phyloP scores from a whole-genome alignment of 2,329 filamentous ascomycete genomes.

The Fusarium sarcochroum region DNA sequence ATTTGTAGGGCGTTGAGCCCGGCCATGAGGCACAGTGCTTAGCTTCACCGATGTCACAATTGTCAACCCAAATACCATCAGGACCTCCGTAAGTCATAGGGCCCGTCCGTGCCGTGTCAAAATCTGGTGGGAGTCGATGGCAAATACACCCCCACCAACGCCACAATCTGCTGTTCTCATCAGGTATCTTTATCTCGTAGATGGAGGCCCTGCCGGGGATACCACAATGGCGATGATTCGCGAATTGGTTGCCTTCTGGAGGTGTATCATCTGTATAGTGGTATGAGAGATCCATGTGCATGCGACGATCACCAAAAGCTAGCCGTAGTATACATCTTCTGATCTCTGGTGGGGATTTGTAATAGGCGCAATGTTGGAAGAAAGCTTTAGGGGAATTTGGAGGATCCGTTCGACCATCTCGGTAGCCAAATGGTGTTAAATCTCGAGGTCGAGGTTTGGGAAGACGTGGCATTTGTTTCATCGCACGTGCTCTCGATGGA shows the following conservation, averaged over 20 bases:
- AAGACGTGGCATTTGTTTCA: not conserved
- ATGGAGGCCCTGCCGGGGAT: not conserved
- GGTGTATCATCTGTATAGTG: not conserved
- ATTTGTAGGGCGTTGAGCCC: not conserved
- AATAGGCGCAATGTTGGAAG: not conserved
- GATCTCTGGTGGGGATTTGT: not conserved
- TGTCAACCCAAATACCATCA: not conserved
- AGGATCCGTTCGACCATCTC: not conserved
- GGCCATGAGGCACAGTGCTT: not conserved
- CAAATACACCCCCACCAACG: not conserved
- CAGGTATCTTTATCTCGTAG: too few relatives aligned
- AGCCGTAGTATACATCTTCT: not conserved
- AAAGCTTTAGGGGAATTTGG: too few relatives aligned
- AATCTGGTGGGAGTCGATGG: not conserved
- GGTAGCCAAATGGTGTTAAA: not conserved
- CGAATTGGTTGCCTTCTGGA: fast-evolving
- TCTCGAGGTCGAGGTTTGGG: not conserved
- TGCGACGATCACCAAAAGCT: not conserved
- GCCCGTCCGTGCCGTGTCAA: not conserved
- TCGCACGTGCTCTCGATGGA: not conserved
- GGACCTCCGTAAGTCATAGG: not conserved
- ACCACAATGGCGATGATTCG: not conserved
- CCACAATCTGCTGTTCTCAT: not conserved
- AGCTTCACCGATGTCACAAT: not conserved
- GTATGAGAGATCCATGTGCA: not conserved